Percentiles rank a stretch among this genome's conserved stretches.
Conservation (phyloP, 306 rosid genomes). For the Mimosa bimucronata region DNA sequence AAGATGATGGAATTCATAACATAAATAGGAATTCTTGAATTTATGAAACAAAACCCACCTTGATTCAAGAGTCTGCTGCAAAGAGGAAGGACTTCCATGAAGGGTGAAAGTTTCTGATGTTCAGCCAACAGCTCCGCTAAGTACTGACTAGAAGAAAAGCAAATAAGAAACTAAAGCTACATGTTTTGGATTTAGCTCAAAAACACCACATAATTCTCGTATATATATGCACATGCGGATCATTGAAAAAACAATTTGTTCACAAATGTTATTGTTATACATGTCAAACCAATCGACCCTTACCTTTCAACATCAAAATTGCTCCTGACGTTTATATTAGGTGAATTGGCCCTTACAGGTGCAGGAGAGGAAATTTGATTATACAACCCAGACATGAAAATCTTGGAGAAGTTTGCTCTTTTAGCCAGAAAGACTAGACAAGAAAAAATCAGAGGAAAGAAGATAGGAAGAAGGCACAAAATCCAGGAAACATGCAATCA, state of each 20-base stretch:
- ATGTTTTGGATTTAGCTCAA: background rate
- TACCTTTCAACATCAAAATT: conserved; percentile 57
- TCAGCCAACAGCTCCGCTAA: conserved; percentile 55
- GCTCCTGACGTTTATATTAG: conserved; percentile 51
- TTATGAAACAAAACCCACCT: conserved; percentile 40
- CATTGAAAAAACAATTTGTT: conserved; percentile 3
- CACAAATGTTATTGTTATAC: background rate
- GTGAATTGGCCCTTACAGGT: conserved; percentile 54
- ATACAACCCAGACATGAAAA: conserved; percentile 53
- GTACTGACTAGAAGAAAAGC: conserved; percentile 53
- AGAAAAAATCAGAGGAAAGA: conserved; percentile 18
- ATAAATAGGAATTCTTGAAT: conserved; percentile 8
- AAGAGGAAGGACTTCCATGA: conserved; percentile 61
- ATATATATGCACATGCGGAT: background rate
- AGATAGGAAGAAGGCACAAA: conserved; percentile 30
- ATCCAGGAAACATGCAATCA: conserved; percentile 34
- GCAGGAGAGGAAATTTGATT: conserved; percentile 53
- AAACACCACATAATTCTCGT: background rate
- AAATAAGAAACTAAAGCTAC: conserved; percentile 27
- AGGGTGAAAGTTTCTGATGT: conserved; percentile 61
- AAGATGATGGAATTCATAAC: conserved; percentile 12
- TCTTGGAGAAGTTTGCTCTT: conserved; percentile 19
- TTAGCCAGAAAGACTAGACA: conserved; percentile 23
- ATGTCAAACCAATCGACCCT: conserved; percentile 7
- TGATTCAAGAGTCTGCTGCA: conserved; percentile 59